phyloP scores from a whole-genome alignment of 106 monocot species.

The Vanilla planifolia region DNA sequence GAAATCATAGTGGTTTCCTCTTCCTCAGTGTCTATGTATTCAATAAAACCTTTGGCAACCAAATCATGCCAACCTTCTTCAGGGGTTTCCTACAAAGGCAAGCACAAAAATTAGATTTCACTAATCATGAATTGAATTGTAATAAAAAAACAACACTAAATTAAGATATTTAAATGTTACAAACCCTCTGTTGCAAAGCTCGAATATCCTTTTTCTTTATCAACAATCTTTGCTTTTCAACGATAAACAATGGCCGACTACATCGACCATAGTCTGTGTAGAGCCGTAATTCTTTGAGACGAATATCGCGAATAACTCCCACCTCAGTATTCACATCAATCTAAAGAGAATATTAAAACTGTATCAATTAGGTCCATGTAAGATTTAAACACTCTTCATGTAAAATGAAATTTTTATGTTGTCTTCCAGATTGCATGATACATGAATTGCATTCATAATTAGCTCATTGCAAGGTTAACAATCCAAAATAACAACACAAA shows the following conservation, averaged over 20 bases:
- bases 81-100: slow-evolving; percentile 51
- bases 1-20: slow-evolving; percentile 99
- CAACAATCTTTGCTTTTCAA: slow-evolving; percentile 85
- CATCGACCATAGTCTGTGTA: slow-evolving; percentile 95
- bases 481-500: too few relatives aligned
- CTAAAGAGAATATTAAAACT: slow-evolving; percentile 19
- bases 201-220: slow-evolving; percentile 87
- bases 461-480: too few relatives aligned
- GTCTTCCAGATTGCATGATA: too few relatives aligned
- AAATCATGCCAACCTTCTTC: slow-evolving; percentile 98
- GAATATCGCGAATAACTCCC: slow-evolving; percentile 87
- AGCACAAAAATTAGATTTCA: neutral
- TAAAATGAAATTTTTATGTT: too few relatives aligned
- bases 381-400: too few relatives aligned
- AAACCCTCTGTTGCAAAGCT: slow-evolving; percentile 83
- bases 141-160: slow-evolving; percentile 1
- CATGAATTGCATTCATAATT: too few relatives aligned
- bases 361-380: too few relatives aligned
- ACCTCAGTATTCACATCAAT: slow-evolving; percentile 95
- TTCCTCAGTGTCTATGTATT: slow-evolving; percentile 98
- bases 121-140: neutral
- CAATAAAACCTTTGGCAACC: slow-evolving; percentile 89
- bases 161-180: neutral
- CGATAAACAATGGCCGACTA: slow-evolving; percentile 95
- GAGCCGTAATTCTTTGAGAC: slow-evolving; percentile 83